Conservation (phyloP, 1,139 yeast species). For the Debaryomyces psychrophilus region DNA sequence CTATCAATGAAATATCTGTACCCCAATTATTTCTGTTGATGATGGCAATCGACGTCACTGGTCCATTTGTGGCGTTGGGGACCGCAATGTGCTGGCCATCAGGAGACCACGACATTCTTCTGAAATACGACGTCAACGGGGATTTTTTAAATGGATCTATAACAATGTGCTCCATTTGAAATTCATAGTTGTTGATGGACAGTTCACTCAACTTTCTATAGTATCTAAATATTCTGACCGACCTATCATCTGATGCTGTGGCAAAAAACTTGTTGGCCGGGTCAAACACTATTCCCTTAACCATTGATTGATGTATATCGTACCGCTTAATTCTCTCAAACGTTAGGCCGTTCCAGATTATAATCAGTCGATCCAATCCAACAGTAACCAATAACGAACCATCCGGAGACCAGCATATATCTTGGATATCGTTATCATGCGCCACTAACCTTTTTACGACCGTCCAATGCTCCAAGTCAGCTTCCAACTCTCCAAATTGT, state of each 20-base stretch:
- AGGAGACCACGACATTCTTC: constrained; percentile 88
- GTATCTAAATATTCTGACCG: constrained; percentile 84
- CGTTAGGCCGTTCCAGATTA: constrained; percentile 91
- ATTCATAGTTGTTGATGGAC: constrained; percentile 65
- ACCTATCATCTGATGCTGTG: constrained; percentile 93
- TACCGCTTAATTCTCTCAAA: constrained; percentile 87
- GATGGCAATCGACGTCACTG: constrained; percentile 86
- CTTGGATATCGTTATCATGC: constrained; percentile 96
- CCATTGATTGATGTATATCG: constrained; percentile 93
- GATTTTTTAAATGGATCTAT: constrained; percentile 84
- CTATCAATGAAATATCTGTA: constrained; percentile 81
- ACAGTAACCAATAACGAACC: constrained; percentile 87
- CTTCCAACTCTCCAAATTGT: constrained; percentile 54
- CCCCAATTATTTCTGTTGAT: constrained; percentile 94
- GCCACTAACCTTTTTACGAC: constrained; percentile 90
- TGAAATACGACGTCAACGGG: constrained; percentile 88
- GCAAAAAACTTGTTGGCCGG: constrained; percentile 98
- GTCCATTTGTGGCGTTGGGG: constrained; percentile 97
- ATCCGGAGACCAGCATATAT: constrained; percentile 97
- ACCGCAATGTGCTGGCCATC: constrained; percentile 93
- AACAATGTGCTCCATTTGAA: constrained; percentile 82
- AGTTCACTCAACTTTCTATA: constrained; percentile 62
- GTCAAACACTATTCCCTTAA: constrained; percentile 94
- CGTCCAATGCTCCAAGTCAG: constrained; percentile 88
- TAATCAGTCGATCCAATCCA: constrained; percentile 87